These are phyloP conservation scores for Rhododendron williamsianum DNA, from an alignment of 148 eudicot species.

Conservation along the genomic window DNA sequence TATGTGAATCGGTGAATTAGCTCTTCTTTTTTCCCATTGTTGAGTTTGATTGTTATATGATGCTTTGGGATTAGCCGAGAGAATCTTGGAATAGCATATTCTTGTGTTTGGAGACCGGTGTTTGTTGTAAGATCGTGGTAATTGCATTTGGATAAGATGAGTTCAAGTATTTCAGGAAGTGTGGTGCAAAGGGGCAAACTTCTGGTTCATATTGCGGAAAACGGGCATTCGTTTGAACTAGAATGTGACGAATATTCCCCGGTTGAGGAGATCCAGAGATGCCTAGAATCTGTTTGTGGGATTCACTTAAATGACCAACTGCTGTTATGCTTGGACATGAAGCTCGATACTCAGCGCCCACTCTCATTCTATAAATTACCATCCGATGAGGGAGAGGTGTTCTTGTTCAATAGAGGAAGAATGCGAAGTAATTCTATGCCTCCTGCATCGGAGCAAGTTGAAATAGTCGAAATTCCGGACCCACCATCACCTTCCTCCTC, in stretches of 20 bases:
- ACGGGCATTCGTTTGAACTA: slow-evolving; percentile 77
- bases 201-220: slow-evolving; percentile 80
- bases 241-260: slow-evolving; percentile 67
- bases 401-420: slow-evolving; percentile 73
- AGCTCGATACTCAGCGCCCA: slow-evolving; percentile 55
- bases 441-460: slow-evolving; percentile 60
- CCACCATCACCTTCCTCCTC: slow-evolving; percentile 51
- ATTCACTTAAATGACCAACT: slow-evolving; percentile 76
- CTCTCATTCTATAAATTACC: slow-evolving; percentile 83
- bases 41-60: neutral
- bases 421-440: slow-evolving; percentile 70
- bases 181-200: slow-evolving; percentile 54
- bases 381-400: slow-evolving; percentile 64
- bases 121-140: neutral
- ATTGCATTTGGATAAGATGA: slow-evolving; percentile 42
- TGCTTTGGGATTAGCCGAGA: neutral
- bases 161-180: slow-evolving; percentile 47
- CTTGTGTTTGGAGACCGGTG: neutral
- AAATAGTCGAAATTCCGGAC: slow-evolving; percentile 41
- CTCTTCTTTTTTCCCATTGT: neutral
- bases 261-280: slow-evolving; percentile 68
- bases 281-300: slow-evolving; percentile 55
- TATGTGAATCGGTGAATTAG: neutral
- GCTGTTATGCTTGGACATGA: slow-evolving; percentile 77
- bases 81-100: neutral